Conservation (phyloP, 1,284 basidiomycete species). For the Pholiota adiposa region DNA sequence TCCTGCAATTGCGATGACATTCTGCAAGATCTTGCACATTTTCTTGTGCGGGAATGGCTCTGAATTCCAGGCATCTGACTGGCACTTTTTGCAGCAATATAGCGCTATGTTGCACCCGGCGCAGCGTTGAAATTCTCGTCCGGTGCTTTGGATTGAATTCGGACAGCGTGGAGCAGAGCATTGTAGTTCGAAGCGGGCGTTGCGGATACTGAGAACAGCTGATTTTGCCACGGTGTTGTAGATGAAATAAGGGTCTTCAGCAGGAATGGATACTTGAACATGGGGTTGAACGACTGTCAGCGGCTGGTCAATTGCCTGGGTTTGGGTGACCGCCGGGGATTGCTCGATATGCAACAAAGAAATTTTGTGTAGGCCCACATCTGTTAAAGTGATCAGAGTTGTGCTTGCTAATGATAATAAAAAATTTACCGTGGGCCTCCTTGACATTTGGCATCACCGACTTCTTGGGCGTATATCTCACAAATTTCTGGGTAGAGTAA, state of each 20-base stretch:
- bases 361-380: no score
- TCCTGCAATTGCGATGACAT: background rate
- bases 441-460: background rate
- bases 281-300: no score
- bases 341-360: background rate
- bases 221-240: background rate
- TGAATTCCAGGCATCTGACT: background rate
- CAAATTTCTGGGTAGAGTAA: background rate
- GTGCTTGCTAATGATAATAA: background rate
- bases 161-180: background rate
- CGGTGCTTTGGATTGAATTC: background rate
- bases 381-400: no score
- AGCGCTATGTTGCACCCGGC: background rate
- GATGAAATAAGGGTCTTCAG: background rate
- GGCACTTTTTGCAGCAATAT: background rate
- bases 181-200: background rate
- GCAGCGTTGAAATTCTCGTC: background rate
- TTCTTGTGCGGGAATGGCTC: background rate
- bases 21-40: background rate
- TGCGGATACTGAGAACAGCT: background rate
- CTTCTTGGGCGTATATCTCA: background rate
- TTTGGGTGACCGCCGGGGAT: background rate
- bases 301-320: no score
- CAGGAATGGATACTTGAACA: background rate
- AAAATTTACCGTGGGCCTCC: background rate